Evolutionary conservation across 345 rosid genomes (phyloP), one percentile per base, ranked within the genome.

Genomic region (Adansonia digitata): DNA sequence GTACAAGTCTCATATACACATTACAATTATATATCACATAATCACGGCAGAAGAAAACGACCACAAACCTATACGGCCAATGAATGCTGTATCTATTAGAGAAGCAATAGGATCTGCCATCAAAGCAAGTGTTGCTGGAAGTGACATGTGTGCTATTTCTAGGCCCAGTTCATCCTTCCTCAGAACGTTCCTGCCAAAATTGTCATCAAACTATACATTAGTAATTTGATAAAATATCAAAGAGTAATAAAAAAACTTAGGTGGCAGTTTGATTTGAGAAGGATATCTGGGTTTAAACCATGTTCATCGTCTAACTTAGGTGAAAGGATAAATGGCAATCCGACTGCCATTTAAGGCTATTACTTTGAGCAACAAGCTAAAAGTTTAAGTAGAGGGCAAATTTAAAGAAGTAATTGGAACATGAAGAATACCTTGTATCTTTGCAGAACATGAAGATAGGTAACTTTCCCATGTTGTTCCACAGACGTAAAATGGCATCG

Each of bases 81-180:
- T 81, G 76, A 88, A 90, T 57, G 87, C 90, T 5, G 92, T 90
- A 76, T 88, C 94, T 22, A 90, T 82, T 26, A 88, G 83, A 43
- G 92, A 90, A 4, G 90, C 90, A 37, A 90, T 55, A 43, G 92
- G 94, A 45, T 90, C 92, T 0, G 92, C 92, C 24, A 86, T 73
- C 77, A 88, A 80, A 81, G 89, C 92, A 68, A 90, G 74, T 7
- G 89, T 84, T 29, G 90, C 92, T 6, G 92, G 92, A 52, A 86
- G 56, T 6, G 87, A 88, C n/a, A 90, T 85, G 40, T 71, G 72
- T 12, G 84, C 86, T 74, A 88, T 85, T 81, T 90, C 94, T 27
- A 60, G 71, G 51, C 88, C 89, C 45, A 90, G 78, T 53, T 80
- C 89, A 79, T 90, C 90, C 62, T 65, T 39, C 76, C 78, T 82